These are phyloP conservation scores for Aphanomyces astaci DNA, from an alignment of 352 stramenopile genomes.

Conservation along the genomic window DNA sequence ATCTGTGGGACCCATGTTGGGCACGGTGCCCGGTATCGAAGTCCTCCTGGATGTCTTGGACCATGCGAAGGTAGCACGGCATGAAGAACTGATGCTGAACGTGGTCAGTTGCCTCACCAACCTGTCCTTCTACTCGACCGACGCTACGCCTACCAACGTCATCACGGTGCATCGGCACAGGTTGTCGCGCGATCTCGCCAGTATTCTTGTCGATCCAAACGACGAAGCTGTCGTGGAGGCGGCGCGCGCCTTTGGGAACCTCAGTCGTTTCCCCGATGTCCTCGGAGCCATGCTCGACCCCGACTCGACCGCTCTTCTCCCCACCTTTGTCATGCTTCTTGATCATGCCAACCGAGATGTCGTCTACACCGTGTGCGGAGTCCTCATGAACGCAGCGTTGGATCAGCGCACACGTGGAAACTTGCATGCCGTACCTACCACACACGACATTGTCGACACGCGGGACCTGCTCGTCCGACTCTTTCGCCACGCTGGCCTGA, in stretches of 20 bases:
- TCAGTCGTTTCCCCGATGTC: constrained; percentile 66
- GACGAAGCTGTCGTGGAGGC: constrained; percentile 80
- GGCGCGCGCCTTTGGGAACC: constrained; percentile 74
- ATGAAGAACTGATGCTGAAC: constrained; percentile 86
- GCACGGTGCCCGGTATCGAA: constrained; percentile 30
- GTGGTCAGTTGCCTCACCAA: constrained; percentile 83
- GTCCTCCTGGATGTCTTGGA: constrained; percentile 41
- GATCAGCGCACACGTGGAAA: constrained; percentile 32
- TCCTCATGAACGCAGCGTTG: constrained; percentile 78
- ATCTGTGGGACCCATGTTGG: constrained; percentile 42
- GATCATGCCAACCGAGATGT: constrained; percentile 72
- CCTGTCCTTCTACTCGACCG: constrained; percentile 61
- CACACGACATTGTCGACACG: constrained; percentile 30
- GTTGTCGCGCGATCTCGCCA: constrained; percentile 28
- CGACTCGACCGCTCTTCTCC: constrained; percentile 53
- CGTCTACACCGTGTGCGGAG: constrained; percentile 66
- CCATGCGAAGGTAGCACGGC: constrained; percentile 24
- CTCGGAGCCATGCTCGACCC: constrained; percentile 37
- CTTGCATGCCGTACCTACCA: constrained; percentile 33
- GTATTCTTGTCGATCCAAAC: constrained; percentile 60
- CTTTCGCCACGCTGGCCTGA: constrained; percentile 44
- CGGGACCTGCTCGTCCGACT: constrained; percentile 38
- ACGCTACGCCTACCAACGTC: neutral
- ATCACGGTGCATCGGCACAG: constrained; percentile 11
- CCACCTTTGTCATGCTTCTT: constrained; percentile 47